A percentile compares a stretch with the other conserved stretches of the same genome.
Evolutionary conservation across 2,329 filamentous ascomycete genomes (phyloP).

Genomic region (Alternaria brassicae): DNA sequence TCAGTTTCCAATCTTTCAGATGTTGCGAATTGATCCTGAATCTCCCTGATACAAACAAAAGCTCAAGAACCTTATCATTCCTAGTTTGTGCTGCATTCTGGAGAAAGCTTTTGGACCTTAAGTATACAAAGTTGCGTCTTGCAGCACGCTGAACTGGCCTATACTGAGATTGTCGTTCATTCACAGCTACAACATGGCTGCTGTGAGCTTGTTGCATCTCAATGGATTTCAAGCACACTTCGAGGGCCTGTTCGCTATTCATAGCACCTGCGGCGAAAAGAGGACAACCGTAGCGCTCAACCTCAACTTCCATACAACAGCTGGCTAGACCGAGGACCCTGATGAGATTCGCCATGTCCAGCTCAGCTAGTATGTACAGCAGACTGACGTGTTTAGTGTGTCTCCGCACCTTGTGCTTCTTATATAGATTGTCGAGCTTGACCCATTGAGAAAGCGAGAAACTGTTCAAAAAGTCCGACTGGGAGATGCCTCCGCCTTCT

Average conservation of each 20-base stretch:
- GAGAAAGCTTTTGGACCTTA: background rate
- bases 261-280: slow-evolving; percentile 46
- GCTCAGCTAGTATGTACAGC: slow-evolving; percentile 32
- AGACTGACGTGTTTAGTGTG: slow-evolving; percentile 21
- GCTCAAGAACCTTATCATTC: background rate
- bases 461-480: slow-evolving; percentile 20
- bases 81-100: background rate
- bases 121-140: background rate
- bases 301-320: slow-evolving; percentile 27
- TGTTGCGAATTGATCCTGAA: too few species aligned
- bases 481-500: slow-evolving; percentile 29
- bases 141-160: background rate
- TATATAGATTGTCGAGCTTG: slow-evolving; percentile 42
- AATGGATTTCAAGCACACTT: background rate
- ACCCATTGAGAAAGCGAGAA: slow-evolving; percentile 45
- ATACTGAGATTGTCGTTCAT: background rate
- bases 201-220: background rate
- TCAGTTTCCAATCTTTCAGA: background rate
- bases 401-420: slow-evolving; percentile 31
- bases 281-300: slow-evolving; percentile 45
- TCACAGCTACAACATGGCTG: background rate
- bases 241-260: background rate
- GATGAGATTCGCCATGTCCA: slow-evolving; percentile 39
- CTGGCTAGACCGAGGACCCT: slow-evolving; percentile 25
- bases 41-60: background rate